Evolutionary conservation across 352 stramenopile species (phyloP), one percentile per base, ranked within the genome.

Genomic region (Pseudoperonospora humuli): DNA sequence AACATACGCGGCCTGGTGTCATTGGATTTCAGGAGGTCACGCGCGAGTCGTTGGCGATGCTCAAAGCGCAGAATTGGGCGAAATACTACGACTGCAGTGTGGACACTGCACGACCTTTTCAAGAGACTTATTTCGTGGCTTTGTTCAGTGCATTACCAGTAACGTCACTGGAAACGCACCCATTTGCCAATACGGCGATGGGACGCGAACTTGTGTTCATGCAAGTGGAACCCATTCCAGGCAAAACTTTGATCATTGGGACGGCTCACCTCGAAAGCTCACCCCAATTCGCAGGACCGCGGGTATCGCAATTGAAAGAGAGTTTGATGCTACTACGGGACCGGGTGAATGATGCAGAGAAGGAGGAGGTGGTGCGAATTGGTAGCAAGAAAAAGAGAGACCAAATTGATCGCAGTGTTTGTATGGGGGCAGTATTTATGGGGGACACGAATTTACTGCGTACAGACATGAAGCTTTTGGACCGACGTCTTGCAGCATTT

Each of bases 1-100:
- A 80, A 32, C 49, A 57, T 19, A 38, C 53, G n/a, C 74, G 77
- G 0, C 74, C 77, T 9, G 77, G 70, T 11, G 55, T 89, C 21
- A 61, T 89, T 19, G 77, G 77, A 34, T 89, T 89, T 50, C 77
- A 89, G 56, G 77, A 89, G 46, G 63, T 86, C 45, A 89, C 77
- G 46, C 63, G 64, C 19, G 72, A 81, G 18, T 59, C 72, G 35
- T 57, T 89, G 17, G 54, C 45, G 31, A 53, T 89, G 39, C 71
- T 87, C 21, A 67, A 70, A 23, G 47, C 47, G 2, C 47, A 88
- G 55, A 45, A 50, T 13, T 90, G 77, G 77, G 54, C 64, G 4
- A 51, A 55, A 41, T 87, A 69, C 60, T 90, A 90, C 42, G 77
- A 90, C 66, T 90, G 77, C 64, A 90, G 77, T 25, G 42, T 75